Evolutionary conservation across 2,329 filamentous ascomycete species (phyloP).

Genomic region (Macrophomina pseudophaseolina): DNA sequence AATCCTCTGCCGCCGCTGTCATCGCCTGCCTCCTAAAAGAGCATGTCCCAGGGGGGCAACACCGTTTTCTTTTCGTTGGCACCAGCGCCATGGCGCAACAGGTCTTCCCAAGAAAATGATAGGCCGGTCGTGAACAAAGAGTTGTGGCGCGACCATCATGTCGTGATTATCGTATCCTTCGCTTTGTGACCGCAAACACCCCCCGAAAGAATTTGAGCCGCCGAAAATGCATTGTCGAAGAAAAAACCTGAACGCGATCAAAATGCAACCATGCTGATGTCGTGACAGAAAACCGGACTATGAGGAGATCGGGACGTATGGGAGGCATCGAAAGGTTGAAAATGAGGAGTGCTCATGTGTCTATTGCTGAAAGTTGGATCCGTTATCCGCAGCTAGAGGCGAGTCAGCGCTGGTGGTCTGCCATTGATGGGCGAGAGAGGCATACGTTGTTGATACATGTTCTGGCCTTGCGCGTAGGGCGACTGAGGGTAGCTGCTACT

Average conservation of each 20-base stretch:
- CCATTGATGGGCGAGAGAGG: conserved; percentile 28
- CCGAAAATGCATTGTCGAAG: conserved; percentile 43
- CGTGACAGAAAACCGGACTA: conserved; percentile 27
- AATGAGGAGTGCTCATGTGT: conserved; percentile 10
- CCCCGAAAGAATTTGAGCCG: conserved; percentile 43
- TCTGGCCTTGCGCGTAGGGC: conserved; percentile 53
- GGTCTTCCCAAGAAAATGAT: conserved; percentile 20
- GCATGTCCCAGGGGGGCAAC: conserved; percentile 16
- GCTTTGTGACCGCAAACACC: conserved; percentile 35
- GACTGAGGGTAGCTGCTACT: conserved; percentile 57
- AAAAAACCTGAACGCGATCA: conserved; percentile 28
- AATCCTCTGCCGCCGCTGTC: conserved; percentile 15
- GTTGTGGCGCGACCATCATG: conserved; percentile 24
- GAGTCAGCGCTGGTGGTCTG: conserved; percentile 26
- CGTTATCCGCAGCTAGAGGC: conserved; percentile 33
- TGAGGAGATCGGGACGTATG: conserved; percentile 24
- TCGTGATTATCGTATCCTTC: conserved; percentile 27
- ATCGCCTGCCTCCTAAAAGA: conserved; percentile 22
- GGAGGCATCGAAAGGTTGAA: conserved; percentile 23
- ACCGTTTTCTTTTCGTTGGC: conserved; percentile 22
- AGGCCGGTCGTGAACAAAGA: conserved; percentile 23
- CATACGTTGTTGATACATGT: conserved; percentile 54
- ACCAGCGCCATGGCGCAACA: conserved; percentile 15
- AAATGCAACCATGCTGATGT: conserved; percentile 28
- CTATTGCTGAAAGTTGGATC: conserved; percentile 34